Base-by-base conservation (phyloP, 2,329 filamentous ascomycete species). In the Whalleya microplaca region DNA sequence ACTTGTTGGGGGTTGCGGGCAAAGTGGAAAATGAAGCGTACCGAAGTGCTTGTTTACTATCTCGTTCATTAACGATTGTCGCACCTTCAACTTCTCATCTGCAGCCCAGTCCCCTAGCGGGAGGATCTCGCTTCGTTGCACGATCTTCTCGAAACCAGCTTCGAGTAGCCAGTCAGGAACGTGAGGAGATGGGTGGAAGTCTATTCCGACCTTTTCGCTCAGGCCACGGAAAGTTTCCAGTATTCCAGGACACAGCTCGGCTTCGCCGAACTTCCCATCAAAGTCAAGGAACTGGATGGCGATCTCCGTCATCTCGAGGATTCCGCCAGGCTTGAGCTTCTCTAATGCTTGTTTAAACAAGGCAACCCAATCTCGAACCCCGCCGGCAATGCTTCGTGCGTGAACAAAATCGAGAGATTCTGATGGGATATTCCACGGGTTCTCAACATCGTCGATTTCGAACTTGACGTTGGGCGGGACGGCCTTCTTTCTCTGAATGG, bases 401-500 rank as follows among this genome's bases (percentile, higher is more conserved):
- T 80, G 76, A 20, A 79, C 69, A 45, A 79, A 77, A 63, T 80
- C 77, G 51, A 74, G 51, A 16, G 66, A 69, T 21, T 55, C 58
- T 12, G 59, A 61, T 3, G 64, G 54, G 6, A 65, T 65, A 2
- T 68, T 69, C 77, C 76, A 79, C 3, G 69, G 73, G 23, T 82
- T 75, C 58, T 84, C 81, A 27, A 81, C 76, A 65, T 88, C 84
- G 66, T 82, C 82, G 41, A 87, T 78, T 55, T 83, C 73, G 66
- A 87, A 87, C 3, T 74, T 76, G 20, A 87, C 77, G 62, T 88
- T 88, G 18, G 82, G 77, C 6, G 85, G 84, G 7, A 86, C 79
- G 21, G 71, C 67, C 8, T 67, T 73, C 16, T 72, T 74, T 43
- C 75, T 65, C 32, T 78, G 69, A n/a, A 75, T 74, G 21, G 71